Conservation (phyloP, 768 basidiomycete genomes). For the Tricholoma saponaceum region DNA sequence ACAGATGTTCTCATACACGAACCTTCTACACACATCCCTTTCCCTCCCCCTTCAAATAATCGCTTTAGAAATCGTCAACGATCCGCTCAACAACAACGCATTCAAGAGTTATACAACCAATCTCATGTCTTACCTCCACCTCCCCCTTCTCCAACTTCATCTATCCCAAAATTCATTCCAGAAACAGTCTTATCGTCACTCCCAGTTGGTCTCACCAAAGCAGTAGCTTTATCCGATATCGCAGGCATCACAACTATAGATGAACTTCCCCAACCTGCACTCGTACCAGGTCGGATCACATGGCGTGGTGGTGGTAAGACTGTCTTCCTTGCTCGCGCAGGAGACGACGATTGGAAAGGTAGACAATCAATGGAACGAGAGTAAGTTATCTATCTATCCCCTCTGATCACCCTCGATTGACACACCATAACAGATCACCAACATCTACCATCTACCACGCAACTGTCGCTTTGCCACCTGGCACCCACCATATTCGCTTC, state of each 20-base stretch:
- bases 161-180: conserved; percentile 38
- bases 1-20: conserved; percentile 22
- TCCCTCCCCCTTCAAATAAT: conserved; percentile 27
- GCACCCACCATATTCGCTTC: conserved; percentile 93
- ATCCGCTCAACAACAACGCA: conserved; percentile 29
- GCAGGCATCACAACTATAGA: conserved; percentile 3
- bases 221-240: conserved; percentile 22
- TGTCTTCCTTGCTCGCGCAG: conserved; percentile 67
- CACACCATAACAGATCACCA: conserved; percentile 21
- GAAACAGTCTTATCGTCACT: conserved; percentile 64
- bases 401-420: conserved; percentile 5
- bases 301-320: conserved; percentile 65
- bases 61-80: conserved; percentile 33
- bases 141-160: not conserved
- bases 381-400: conserved; percentile 33
- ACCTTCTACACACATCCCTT: conserved; percentile 22
- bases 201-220: conserved; percentile 46
- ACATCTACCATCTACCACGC: conserved; percentile 29
- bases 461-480: conserved; percentile 64
- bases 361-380: conserved; percentile 60
- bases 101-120: conserved; percentile 43
- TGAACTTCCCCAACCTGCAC: conserved; percentile 20
- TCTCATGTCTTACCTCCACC: conserved; percentile 13
- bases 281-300: conserved; percentile 46
- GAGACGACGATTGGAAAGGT: conserved; percentile 75